A percentile compares a stretch with the other conserved stretches of the same genome.
Evolutionary conservation across 208 protist genomes (phyloP).

Genomic region (Acanthamoeba culbertsoni): DNA sequence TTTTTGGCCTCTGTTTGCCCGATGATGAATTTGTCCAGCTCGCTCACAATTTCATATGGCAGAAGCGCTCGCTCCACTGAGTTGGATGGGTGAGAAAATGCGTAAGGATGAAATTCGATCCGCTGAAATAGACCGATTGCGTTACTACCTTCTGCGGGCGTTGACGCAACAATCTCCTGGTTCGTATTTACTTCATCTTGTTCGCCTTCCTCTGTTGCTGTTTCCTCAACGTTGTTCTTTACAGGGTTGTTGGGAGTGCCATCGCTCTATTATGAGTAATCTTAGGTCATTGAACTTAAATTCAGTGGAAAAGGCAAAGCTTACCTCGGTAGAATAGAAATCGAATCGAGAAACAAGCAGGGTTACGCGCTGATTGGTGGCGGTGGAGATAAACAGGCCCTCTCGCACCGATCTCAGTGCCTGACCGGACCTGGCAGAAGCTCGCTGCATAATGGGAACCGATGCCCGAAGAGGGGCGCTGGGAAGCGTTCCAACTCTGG

Average conservation of each 20-base stretch:
- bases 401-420: conserved; percentile 4
- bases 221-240: background rate
- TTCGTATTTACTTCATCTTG: background rate
- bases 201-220: background rate
- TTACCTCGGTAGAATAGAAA: background rate
- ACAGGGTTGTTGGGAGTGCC: background rate
- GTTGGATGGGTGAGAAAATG: too few species aligned
- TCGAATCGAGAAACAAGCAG: background rate
- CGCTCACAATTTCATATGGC: conserved; percentile 89
- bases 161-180: background rate
- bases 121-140: background rate
- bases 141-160: background rate
- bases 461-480: background rate
- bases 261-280: background rate
- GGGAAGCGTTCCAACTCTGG: background rate
- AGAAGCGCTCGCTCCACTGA: conserved; percentile 72
- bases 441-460: background rate
- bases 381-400: background rate
- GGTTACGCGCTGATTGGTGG: background rate
- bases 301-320: background rate
- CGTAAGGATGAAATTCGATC: too few species aligned
- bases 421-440: background rate
- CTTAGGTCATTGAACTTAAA: background rate
- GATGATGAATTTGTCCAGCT: conserved; percentile 95
- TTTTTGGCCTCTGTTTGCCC: conserved; percentile 94